Evolutionary conservation across 2,329 filamentous ascomycete genomes (phyloP).

Genomic region (Botrytis elliptica): DNA sequence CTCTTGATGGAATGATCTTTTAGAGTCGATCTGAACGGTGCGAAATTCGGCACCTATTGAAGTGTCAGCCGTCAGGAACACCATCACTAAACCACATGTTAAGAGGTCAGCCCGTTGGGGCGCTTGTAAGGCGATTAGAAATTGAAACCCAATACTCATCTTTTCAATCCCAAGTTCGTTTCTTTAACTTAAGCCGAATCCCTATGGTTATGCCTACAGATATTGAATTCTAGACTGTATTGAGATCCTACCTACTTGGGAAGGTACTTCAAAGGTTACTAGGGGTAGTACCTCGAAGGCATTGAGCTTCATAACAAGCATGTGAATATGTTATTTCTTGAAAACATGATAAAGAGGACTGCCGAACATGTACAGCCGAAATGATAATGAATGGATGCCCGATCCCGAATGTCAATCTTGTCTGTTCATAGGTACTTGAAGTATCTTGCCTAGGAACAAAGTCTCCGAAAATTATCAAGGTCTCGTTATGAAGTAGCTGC

Average conservation of each 20-base stretch:
- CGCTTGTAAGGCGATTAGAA: neutral
- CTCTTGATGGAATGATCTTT: neutral
- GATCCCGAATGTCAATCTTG: neutral
- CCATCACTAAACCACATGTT: neutral
- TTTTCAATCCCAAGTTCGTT: neutral
- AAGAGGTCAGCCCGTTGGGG: neutral
- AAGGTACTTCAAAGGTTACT: neutral
- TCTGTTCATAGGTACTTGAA: neutral
- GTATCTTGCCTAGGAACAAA: neutral
- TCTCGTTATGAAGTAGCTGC: neutral
- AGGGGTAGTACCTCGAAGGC: neutral
- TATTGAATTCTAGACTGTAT: neutral
- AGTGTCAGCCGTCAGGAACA: neutral
- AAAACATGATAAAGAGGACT: neutral
- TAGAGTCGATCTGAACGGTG: neutral
- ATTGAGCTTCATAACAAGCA: neutral
- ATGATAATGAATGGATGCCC: neutral
- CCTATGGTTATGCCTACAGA: neutral
- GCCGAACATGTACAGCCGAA: neutral
- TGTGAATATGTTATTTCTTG: slow-evolving; percentile 1
- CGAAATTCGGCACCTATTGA: neutral
- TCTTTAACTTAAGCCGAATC: neutral
- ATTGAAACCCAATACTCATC: neutral
- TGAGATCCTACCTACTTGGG: slow-evolving; percentile 11
- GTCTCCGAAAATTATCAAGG: neutral